A percentile compares a stretch with the other conserved stretches of the same genome.
Evolutionary conservation across 495 filamentous ascomycete species (phyloP).

Genomic region (Xylaria acuta): DNA sequence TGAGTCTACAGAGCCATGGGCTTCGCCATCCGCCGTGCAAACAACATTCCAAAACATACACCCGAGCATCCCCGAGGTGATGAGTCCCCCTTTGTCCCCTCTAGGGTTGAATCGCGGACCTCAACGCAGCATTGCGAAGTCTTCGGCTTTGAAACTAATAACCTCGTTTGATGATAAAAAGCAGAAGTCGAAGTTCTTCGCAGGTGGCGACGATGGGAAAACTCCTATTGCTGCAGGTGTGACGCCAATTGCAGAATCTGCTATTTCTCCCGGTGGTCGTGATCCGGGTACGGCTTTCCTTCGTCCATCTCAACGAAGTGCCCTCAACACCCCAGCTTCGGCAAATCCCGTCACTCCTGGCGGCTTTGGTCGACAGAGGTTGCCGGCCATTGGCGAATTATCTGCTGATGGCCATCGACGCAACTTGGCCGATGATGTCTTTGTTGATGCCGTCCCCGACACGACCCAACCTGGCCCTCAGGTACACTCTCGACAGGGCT

Average conservation of each 20-base stretch:
- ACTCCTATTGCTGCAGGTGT: slow-evolving; percentile 79
- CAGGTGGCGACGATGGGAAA: slow-evolving; percentile 67
- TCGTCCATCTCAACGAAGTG: slow-evolving; percentile 62
- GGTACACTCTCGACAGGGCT: slow-evolving; percentile 30
- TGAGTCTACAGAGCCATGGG: slow-evolving; percentile 80
- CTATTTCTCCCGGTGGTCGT: slow-evolving; percentile 73
- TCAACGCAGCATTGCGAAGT: slow-evolving; percentile 70
- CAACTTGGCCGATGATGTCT: slow-evolving; percentile 42
- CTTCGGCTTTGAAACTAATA: slow-evolving; percentile 88
- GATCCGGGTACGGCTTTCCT: slow-evolving; percentile 71
- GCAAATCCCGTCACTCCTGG: slow-evolving; percentile 77
- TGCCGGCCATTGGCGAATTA: slow-evolving; percentile 87
- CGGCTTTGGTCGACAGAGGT: slow-evolving; percentile 68
- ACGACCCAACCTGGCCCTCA: slow-evolving; percentile 24
- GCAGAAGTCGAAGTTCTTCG: slow-evolving; percentile 71
- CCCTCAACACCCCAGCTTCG: slow-evolving; percentile 70
- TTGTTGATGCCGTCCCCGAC: slow-evolving; percentile 33
- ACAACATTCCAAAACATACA: slow-evolving; percentile 60
- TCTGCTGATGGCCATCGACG: slow-evolving; percentile 46
- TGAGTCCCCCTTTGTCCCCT: slow-evolving; percentile 66
- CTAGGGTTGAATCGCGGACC: slow-evolving; percentile 56
- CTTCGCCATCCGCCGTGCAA: slow-evolving; percentile 78
- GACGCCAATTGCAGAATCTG: slow-evolving; percentile 93
- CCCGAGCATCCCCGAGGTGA: slow-evolving; percentile 56
- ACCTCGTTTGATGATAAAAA: slow-evolving; percentile 79